Evolutionary conservation across 2,329 filamentous ascomycete genomes (phyloP).

Genomic region (Pseudopithomyces maydicus): DNA sequence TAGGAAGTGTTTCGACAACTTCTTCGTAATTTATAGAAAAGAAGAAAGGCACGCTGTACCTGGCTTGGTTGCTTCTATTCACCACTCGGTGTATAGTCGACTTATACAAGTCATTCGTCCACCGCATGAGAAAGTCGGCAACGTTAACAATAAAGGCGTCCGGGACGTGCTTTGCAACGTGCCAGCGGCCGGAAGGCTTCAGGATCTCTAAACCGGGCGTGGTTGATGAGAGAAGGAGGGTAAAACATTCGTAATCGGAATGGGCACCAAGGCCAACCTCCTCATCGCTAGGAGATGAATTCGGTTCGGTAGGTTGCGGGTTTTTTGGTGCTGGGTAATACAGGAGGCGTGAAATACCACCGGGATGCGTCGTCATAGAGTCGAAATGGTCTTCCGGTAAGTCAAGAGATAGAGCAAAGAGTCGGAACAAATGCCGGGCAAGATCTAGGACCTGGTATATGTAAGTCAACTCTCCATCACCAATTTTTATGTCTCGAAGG

Average conservation of each 20-base stretch:
- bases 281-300: constrained; percentile 26
- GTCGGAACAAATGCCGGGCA: constrained; percentile 47
- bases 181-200: constrained; percentile 36
- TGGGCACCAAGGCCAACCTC: constrained; percentile 47
- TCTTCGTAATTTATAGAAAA: constrained; percentile 51
- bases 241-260: constrained; percentile 42
- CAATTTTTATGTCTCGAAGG: too few species aligned
- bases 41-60: constrained; percentile 56
- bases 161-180: constrained; percentile 43
- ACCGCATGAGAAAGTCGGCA: constrained; percentile 57
- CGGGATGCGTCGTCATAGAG: constrained; percentile 46
- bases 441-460: constrained; percentile 38
- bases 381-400: constrained; percentile 49
- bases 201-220: constrained; percentile 42
- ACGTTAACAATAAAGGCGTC: constrained; percentile 59
- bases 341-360: constrained; percentile 47
- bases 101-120: constrained; percentile 57
- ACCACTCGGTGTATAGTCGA: constrained; percentile 57
- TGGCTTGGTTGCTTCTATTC: constrained; percentile 46
- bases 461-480: background rate
- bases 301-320: constrained; percentile 12
- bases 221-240: constrained; percentile 35
- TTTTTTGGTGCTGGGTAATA: constrained; percentile 44
- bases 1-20: constrained; percentile 46
- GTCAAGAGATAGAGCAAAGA: constrained; percentile 48